Base-by-base conservation (phyloP, 2,329 filamentous ascomycete species). In the Bipolaris zeicola region DNA sequence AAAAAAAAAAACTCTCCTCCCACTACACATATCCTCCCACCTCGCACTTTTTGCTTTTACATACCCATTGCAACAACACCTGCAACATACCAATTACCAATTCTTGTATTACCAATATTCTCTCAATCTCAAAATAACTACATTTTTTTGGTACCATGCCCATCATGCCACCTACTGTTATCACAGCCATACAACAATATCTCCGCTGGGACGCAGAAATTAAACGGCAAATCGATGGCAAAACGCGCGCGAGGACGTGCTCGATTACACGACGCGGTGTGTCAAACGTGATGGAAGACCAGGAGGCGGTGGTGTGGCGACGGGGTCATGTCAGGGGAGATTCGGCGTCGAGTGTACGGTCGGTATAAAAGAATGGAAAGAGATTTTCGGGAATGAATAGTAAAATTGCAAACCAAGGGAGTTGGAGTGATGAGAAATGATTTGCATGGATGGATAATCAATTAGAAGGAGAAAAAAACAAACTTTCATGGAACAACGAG, bases 111-210 rank as follows among this genome's bases (percentile, higher is more conserved):
- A 7, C 1, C 8, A 10, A 3, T 8, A 26, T 26, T 1, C 8
- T 26, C 26, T 26, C 26, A 26, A 44, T 13, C 16, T 31, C n/a
- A 11, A 8, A 16, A 8, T 5, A 3, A 16, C 11, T 13, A n/a
- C 24, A 26, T 6, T 26, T 7, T 18, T 20, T 20, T 20, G 20
- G 7, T 44, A 10, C 18, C 20, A 48, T 57, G 45, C 41, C 50
- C 18, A 53, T 48, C 31, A 54, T 57, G 55, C 41, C 50, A 8
- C 55, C 55, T n/a, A 50, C 53, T 18, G 18, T 57, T 6, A 54
- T 57, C 44, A 49, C 44, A 34, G 55, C 50, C 45, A 54, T 57
- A 13, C 55, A 57, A 34, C 55, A 57, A 39, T 57, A 49, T 31
- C 50, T 57, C 33, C 28, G 50, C 22, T 57, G 55, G 55, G 45